Percentiles rank a stretch among this genome's conserved stretches.
These are phyloP conservation scores for Aureoboletus auriporus DNA, from an alignment of 768 basidiomycete species.

Conservation along the genomic window DNA sequence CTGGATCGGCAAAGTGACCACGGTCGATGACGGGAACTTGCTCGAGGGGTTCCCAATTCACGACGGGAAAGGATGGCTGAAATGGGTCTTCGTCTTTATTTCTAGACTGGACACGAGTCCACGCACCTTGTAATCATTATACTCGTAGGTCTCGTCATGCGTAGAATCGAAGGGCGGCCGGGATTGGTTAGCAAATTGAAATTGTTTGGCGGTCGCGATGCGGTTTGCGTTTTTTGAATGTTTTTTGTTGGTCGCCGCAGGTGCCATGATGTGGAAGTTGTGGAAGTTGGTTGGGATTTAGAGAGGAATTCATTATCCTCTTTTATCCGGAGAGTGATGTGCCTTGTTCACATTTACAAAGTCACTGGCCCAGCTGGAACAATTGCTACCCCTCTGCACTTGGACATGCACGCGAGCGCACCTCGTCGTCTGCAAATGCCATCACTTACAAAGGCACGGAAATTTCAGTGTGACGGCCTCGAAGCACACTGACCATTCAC, in stretches of 20 bases:
- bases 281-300: not conserved
- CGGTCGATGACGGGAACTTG: constrained; percentile 62
- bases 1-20: constrained; percentile 62
- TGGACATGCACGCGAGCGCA: no score
- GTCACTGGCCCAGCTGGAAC: no score
- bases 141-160: constrained; percentile 48
- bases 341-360: not conserved
- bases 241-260: constrained; percentile 38
- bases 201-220: constrained; percentile 7
- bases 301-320: not conserved
- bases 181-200: constrained; percentile 4
- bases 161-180: constrained; percentile 42
- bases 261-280: constrained; percentile 38
- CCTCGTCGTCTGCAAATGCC: no score
- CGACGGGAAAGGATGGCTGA: constrained; percentile 61
- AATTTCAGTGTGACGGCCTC: no score
- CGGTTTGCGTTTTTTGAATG: constrained; percentile 19
- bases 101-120: not conserved
- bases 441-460: no score
- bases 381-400: no score
- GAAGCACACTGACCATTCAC: no score
- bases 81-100: not conserved
- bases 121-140: constrained; percentile 56
- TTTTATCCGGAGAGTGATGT: not conserved
- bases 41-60: constrained; percentile 61